Evolutionary conservation across 2,329 filamentous ascomycete species (phyloP), one percentile per base, ranked within the genome.

Genomic region (Phyllosticta citribraziliensis): DNA sequence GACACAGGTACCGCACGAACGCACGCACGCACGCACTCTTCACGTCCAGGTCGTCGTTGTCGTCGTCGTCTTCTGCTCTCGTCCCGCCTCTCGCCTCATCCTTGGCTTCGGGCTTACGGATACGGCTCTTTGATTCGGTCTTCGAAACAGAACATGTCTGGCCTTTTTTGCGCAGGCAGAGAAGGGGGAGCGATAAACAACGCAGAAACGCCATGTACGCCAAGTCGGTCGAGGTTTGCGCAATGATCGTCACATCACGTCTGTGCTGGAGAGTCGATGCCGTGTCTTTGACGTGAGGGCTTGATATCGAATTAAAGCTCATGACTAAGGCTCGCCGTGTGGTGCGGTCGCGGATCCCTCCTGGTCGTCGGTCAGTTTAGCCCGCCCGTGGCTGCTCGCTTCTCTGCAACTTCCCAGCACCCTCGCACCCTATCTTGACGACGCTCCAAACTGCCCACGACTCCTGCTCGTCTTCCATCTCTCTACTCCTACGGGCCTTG

Each of bases 311-410:
- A 61, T 56, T 61, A 61, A 61, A 55, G 59, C 59, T 55, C 59
- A 61, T 61, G 59, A 61, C 59, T 61, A 61, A 61, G 47, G 52
- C 55, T 61, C 55, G 40, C n/a, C n/a, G n/a, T n/a, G n/a, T n/a
- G n/a, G n/a, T n/a, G n/a, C n/a, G n/a, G n/a, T n/a, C n/a, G n/a
- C n/a, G 58, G 58, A 60, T 60, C 58, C 40, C 53, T 52, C 51
- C 53, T 55, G 25, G 52, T 59, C 52, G 57, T 40, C 33, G n/a
- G 40, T 47, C 33, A 47, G 40, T 47, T 47, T 47, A 47, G 40
- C 40, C 40, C 40, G 40, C 40, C 27, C 40, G 40, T 47, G 40
- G 40, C 40, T 47, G 17, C 17, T 47, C 40, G 40, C 40, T 47
- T 47, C 40, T 47, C 40, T 47, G 40, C 40, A 47, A 47, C 40